phyloP scores from a whole-genome alignment of 805 yeast genomes.

The Ogataea ganodermae region DNA sequence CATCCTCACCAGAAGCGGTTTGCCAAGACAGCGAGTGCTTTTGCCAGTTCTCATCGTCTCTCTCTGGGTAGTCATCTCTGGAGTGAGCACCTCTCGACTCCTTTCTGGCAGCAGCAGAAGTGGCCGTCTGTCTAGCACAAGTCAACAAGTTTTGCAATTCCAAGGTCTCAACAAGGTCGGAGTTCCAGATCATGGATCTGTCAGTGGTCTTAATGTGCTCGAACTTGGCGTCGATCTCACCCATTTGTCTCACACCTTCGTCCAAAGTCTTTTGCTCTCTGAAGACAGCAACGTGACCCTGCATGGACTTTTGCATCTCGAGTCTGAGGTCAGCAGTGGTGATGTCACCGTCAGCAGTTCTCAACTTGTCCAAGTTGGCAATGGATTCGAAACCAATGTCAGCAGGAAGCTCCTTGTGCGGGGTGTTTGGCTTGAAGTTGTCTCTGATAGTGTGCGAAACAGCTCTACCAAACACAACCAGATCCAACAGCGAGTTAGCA shows the following conservation, averaged over 20 bases:
- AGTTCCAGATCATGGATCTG: conserved; percentile 98
- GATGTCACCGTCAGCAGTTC: conserved; percentile 81
- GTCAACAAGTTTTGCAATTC: conserved; percentile 96
- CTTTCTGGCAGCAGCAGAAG: conserved; percentile 89
- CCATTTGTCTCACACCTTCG: conserved; percentile 82
- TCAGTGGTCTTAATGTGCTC: conserved; percentile 83
- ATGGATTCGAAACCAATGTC: conserved; percentile 89
- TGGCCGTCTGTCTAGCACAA: conserved; percentile 95
- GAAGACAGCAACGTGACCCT: conserved; percentile 94
- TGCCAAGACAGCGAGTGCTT: conserved; percentile 97
- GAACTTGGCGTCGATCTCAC: conserved; percentile 72
- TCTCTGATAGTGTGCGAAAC: conserved; percentile 91
- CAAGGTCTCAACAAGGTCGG: conserved; percentile 92
- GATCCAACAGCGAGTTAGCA: conserved; percentile 94
- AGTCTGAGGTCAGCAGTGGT: conserved; percentile 87
- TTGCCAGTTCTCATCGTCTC: conserved; percentile 98
- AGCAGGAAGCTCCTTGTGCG: conserved; percentile 78
- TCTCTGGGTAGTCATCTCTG: conserved; percentile 93
- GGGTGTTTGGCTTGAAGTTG: conserved; percentile 82
- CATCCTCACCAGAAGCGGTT: conserved; percentile 64
- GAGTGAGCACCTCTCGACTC: conserved; percentile 99
- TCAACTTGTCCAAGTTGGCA: conserved; percentile 83
- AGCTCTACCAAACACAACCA: conserved; percentile 98
- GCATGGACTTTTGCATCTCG: conserved; percentile 95
- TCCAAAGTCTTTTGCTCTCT: conserved; percentile 91